These are phyloP conservation scores for Rutstroemia sp. DNA, from an alignment of 2,329 filamentous ascomycete species.

Conservation along the genomic window DNA sequence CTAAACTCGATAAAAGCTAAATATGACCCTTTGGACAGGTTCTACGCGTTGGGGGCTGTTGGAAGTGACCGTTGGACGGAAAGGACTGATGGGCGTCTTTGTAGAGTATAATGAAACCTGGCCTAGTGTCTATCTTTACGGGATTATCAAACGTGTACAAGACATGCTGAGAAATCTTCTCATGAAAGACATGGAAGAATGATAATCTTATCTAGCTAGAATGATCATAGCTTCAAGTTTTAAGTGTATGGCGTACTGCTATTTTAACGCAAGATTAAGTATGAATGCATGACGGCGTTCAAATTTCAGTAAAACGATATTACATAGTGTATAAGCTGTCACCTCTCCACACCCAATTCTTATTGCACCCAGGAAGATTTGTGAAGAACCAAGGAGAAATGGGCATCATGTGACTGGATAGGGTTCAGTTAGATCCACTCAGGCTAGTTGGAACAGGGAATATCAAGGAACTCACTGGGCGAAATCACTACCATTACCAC, in stretches of 20 bases:
- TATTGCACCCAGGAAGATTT: background rate
- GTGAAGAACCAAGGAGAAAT: background rate
- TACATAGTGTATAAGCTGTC: background rate
- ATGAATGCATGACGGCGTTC: too few relatives aligned
- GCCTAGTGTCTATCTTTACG: too few relatives aligned
- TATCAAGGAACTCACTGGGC: background rate
- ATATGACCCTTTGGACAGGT: background rate
- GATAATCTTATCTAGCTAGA: too few relatives aligned
- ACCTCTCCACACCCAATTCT: background rate
- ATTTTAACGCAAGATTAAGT: too few relatives aligned
- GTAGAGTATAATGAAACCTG: background rate
- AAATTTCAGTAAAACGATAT: too few relatives aligned
- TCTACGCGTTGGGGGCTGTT: background rate
- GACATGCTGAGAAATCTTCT: too few relatives aligned
- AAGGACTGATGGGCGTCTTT: background rate
- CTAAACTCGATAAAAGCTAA: background rate
- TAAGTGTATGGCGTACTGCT: too few relatives aligned
- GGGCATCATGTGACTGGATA: background rate
- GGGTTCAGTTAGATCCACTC: background rate
- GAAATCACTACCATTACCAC: background rate
- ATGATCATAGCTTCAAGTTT: too few relatives aligned
- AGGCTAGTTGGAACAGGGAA: background rate
- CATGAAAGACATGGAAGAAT: too few relatives aligned
- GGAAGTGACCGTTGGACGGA: background rate
- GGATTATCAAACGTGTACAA: too few relatives aligned